Evolutionary conservation across 306 rosid species (phyloP).

Genomic region (Trifolium fragiferum): DNA sequence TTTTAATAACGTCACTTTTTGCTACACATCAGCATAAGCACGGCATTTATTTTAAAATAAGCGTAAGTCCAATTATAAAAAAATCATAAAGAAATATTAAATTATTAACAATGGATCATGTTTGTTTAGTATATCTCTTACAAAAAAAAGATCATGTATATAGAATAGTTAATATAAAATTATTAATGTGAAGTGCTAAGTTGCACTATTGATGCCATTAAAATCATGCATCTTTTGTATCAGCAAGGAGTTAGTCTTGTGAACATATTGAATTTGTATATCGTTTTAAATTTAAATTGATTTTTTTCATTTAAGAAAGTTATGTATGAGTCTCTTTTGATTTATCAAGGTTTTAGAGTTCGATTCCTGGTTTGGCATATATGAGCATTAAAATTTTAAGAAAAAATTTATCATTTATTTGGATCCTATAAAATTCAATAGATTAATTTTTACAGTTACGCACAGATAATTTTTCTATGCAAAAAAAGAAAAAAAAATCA

Average conservation of each 20-base stretch:
- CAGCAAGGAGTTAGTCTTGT: constrained; percentile 37
- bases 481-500: no score
- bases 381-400: no score
- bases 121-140: not conserved
- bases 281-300: not conserved
- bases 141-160: not conserved
- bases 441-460: no score
- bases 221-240: constrained; percentile 2
- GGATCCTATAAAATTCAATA: no score
- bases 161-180: not conserved
- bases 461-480: no score
- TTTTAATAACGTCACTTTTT: constrained; percentile 21
- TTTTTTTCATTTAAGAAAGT: not conserved
- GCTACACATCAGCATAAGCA: constrained; percentile 22
- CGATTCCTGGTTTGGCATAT: no score
- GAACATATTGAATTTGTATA: constrained; percentile 18
- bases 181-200: not conserved
- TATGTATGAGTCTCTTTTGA: no score
- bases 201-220: constrained; percentile 3
- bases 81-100: not conserved
- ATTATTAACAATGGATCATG: not conserved
- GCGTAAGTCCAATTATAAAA: constrained; percentile 9
- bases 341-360: no score
- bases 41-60: not conserved
- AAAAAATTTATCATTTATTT: not conserved